phyloP scores from a whole-genome alignment of 2,329 filamentous ascomycete species.

The Colletotrichum sp. region DNA sequence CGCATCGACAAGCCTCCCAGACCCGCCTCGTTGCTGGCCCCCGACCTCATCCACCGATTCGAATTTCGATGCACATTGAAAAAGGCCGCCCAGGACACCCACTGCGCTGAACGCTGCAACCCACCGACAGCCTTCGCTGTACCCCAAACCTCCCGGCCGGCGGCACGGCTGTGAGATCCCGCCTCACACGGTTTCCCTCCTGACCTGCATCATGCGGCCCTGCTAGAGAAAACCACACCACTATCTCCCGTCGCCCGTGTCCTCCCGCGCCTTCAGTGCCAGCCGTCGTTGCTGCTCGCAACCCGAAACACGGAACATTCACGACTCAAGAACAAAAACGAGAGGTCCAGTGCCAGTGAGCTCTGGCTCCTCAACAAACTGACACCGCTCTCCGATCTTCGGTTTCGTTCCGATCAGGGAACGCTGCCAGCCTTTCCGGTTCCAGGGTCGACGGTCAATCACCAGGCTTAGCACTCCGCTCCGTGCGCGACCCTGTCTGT shows the following conservation, averaged over 20 bases:
- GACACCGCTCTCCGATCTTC: background rate
- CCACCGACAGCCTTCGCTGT: background rate
- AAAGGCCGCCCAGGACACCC: background rate
- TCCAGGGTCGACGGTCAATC: background rate
- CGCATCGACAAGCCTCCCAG: conserved; percentile 1
- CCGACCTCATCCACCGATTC: background rate
- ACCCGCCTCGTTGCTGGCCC: background rate
- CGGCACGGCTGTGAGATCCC: conserved; percentile 2
- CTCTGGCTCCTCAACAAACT: background rate
- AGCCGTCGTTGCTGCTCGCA: background rate
- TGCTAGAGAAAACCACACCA: conserved; percentile 1
- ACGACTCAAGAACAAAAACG: background rate
- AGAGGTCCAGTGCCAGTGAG: background rate
- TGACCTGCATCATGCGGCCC: conserved; percentile 16
- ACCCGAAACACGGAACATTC: background rate
- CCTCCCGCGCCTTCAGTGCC: background rate
- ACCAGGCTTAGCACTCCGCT: conserved; percentile 2
- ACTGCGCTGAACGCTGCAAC: background rate
- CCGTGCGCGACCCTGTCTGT: background rate
- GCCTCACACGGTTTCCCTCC: background rate
- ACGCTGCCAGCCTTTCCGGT: background rate
- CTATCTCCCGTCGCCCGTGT: background rate
- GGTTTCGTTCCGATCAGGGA: conserved; percentile 1
- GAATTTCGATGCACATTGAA: background rate
- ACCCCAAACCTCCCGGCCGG: background rate